phyloP scores from a whole-genome alignment of 106 monocot genomes.

The Apostasia ramifera region DNA sequence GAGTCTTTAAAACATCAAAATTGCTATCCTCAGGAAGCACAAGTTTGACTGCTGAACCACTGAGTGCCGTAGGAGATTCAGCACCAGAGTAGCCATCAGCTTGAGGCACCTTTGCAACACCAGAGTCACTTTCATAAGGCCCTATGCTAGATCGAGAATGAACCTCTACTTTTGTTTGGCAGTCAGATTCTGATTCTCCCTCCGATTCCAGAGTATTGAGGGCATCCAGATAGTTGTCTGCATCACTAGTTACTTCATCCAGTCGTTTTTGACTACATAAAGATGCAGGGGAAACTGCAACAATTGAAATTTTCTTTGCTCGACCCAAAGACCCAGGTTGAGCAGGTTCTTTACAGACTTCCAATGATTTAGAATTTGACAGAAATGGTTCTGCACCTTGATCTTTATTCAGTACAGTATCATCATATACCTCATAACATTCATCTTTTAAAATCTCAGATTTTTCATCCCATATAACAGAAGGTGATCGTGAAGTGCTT shows the following conservation, averaged over 20 bases:
- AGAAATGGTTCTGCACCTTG: slow-evolving; percentile 10
- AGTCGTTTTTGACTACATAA: slow-evolving; percentile 11
- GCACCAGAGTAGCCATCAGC: slow-evolving; percentile 2
- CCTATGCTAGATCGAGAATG: slow-evolving; percentile 22
- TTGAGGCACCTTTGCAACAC: slow-evolving; percentile 3
- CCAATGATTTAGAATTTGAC: slow-evolving; percentile 10
- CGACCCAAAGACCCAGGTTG: slow-evolving; percentile 7
- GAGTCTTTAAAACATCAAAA: slow-evolving; percentile 1
- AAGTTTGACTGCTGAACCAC: neutral
- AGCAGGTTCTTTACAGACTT: slow-evolving; percentile 8
- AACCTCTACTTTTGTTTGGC: slow-evolving; percentile 54
- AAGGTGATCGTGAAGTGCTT: slow-evolving; percentile 24
- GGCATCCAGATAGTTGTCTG: slow-evolving; percentile 71
- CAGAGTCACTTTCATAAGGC: slow-evolving; percentile 16
- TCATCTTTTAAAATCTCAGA: slow-evolving; percentile 31
- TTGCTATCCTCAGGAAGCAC: neutral
- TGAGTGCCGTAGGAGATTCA: slow-evolving; percentile 8
- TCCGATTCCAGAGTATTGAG: slow-evolving; percentile 53
- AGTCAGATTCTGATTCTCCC: slow-evolving; percentile 28
- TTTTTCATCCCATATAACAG: slow-evolving; percentile 58
- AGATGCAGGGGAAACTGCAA: slow-evolving; percentile 3
- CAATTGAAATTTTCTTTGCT: slow-evolving; percentile 6
- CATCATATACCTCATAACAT: slow-evolving; percentile 15
- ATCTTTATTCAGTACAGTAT: slow-evolving; percentile 4
- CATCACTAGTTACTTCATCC: slow-evolving; percentile 46